Conservation (phyloP, 371 early-diverging fungal species). For the Saksenaea oblongispora region DNA sequence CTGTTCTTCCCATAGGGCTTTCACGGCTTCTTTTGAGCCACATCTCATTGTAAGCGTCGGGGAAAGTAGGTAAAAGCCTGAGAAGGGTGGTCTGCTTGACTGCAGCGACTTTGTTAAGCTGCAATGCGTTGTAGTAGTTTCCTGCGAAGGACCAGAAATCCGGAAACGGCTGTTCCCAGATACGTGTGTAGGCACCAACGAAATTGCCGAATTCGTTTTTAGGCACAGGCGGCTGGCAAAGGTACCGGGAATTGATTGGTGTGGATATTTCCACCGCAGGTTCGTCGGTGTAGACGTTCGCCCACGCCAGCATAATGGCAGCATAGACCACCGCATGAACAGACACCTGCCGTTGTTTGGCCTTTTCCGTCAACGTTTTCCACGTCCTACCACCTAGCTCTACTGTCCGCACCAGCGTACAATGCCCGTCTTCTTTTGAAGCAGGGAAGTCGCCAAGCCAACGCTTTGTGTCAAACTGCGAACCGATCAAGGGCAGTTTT, state of each 20-base stretch:
- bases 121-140: conserved; percentile 21
- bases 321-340: conserved; percentile 35
- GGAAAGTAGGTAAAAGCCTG: conserved; percentile 27
- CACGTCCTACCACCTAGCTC: conserved; percentile 15
- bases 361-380: conserved; percentile 14
- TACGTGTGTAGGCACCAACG: conserved; percentile 27
- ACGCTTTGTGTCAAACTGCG: conserved; percentile 5
- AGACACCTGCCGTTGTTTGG: conserved; percentile 24
- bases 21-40: conserved; percentile 22
- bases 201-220: conserved; percentile 39
- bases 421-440: conserved; percentile 20
- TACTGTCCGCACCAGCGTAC: conserved; percentile 18
- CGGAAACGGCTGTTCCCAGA: conserved; percentile 16
- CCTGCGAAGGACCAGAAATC: conserved; percentile 31
- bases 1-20: conserved; percentile 28
- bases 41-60: conserved; percentile 29
- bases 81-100: conserved; percentile 21
- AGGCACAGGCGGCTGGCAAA: conserved; percentile 35
- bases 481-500: conserved; percentile 15
- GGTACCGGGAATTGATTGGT: conserved; percentile 36
- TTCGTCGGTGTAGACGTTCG: conserved; percentile 21
- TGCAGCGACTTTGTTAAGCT: conserved; percentile 14
- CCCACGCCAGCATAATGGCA: conserved; percentile 25
- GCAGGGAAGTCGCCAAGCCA: conserved; percentile 40
- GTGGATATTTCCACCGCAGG: conserved; percentile 18